Base-by-base conservation (phyloP, 345 rosid species). In the Syzygium aromaticum region DNA sequence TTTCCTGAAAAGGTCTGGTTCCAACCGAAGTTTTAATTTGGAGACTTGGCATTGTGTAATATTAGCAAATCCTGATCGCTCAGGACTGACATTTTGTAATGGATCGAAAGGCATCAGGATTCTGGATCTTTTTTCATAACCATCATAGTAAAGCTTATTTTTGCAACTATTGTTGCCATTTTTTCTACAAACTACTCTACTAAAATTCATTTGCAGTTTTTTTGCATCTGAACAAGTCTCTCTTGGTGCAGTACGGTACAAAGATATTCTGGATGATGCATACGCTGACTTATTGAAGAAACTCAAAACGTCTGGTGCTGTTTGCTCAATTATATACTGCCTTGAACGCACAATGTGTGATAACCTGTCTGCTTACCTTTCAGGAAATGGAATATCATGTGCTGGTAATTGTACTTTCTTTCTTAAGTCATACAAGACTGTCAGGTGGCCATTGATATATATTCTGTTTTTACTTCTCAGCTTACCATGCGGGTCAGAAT, bases 321-420 rank as follows among this genome's bases (percentile, higher is more conserved):
- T 94, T 84, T 96, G 98, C 93, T 96, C 96, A 15, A 96, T 98
- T 90, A 93, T 98, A 88, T 96, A 98, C 91, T 98, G 99, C 92
- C 98, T 98, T 86, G 99, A 98, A 90, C 95, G 99, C 86, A 87
- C 98, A 91, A 90, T 98, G 85, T 98, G 99, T 90, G 99, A 98
- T 91, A 94, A 90, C 89, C 92, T 98, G 92, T 90, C 99, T 88
- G 84, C 92, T 84, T 94, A 94, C 92, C 98, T 98, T 86, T 92
- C 95, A 83, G 92, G 90, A 85, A 89, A 89, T 89, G 98, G 96
- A 90, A 93, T 98, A 89, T 94, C 99, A 15, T 94, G 95, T 92
- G 98, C 99, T 88, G 97, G 99, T 98, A 92, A 84, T 33, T 84
- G 51, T 28, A 84, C 54, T 51, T 25, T 40, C 84, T 77, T 33